Evolutionary conservation across 768 basidiomycete genomes (phyloP), one percentile per base, ranked within the genome.

Genomic region (Amanita pseudoporphyria): DNA sequence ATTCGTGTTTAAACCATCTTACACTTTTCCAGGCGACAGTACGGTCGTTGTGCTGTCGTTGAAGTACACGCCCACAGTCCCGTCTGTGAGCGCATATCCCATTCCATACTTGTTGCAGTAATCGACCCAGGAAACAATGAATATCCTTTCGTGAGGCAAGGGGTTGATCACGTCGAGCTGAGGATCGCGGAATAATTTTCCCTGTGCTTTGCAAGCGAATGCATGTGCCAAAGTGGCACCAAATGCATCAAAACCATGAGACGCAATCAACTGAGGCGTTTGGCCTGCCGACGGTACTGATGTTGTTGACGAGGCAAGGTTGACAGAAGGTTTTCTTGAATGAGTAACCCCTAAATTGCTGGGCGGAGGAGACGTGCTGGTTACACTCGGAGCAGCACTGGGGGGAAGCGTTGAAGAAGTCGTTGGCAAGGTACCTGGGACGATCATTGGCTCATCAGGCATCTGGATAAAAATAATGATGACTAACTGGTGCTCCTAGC

Each of bases 21-120:
- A 95, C 95, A 80, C 69, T 65, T 90, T 94, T 59, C 88, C 86
- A 1, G 95, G 81, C 33, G 88, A 79, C 54, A 98, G 69, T 28
- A 96, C 78, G 54, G 96, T 62, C 26, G 78, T 85, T 13, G 92
- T 90, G 61, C 87, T 91, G 63, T 99, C 96, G 59, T 97, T 98
- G 70, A 96, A 99, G 66, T 97, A 84, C 18, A 97, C 90, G 4
- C 92, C 91, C 40, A 97, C 84, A 18, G 87, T 87, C 3, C 95
- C 93, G 60, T 99, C 93, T 16, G 92, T 95, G 60, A 98, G 71
- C 3, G 92, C 91, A 64, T 96, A 98, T 1, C 95, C 96, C 89
- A 97, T 98, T n/a, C 95, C 96, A 66, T 97, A 99, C 72, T 97
- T 97, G 67, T 93, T 90, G 63, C 91, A 95, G 62, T 98, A 98